A percentile compares a stretch with the other conserved stretches of the same genome.
phyloP scores from a whole-genome alignment of 306 rosid genomes.

The Lathyrus sativus region DNA sequence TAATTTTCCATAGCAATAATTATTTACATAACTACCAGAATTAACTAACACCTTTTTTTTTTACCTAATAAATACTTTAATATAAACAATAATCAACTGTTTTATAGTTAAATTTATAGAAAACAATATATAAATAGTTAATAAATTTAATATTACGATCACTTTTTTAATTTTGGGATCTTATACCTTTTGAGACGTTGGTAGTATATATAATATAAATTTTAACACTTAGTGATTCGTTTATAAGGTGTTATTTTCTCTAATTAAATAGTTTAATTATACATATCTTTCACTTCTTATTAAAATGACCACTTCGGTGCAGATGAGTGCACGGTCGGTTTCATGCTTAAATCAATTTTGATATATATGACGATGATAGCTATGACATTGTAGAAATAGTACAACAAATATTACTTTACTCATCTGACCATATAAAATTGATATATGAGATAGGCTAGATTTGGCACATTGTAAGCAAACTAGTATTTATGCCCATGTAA shows the following conservation, averaged over 20 bases:
- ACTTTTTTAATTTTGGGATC: no score
- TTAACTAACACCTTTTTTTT: no score
- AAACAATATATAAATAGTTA: no score
- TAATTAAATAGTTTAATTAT: constrained; percentile 15
- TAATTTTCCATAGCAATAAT: no score
- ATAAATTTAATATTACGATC: no score
- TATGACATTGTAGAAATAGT: background rate
- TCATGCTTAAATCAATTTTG: background rate
- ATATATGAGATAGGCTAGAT: background rate
- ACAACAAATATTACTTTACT: constrained; percentile 1
- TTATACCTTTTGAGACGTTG: no score
- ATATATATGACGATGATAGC: background rate
- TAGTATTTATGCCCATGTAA: no score
- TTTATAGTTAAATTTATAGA: no score
- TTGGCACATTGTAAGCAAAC: background rate
- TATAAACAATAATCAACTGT: no score
- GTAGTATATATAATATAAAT: background rate
- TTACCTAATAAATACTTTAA: no score
- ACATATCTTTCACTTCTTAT: constrained; percentile 4
- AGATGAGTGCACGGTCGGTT: constrained; percentile 8
- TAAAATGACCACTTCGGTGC: constrained; percentile 25
- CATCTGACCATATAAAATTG: background rate
- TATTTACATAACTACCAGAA: no score
- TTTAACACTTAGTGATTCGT: background rate
- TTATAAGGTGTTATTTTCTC: constrained; percentile 12